Base-by-base conservation (phyloP, 306 rosid genomes). In the Prunus mume region DNA sequence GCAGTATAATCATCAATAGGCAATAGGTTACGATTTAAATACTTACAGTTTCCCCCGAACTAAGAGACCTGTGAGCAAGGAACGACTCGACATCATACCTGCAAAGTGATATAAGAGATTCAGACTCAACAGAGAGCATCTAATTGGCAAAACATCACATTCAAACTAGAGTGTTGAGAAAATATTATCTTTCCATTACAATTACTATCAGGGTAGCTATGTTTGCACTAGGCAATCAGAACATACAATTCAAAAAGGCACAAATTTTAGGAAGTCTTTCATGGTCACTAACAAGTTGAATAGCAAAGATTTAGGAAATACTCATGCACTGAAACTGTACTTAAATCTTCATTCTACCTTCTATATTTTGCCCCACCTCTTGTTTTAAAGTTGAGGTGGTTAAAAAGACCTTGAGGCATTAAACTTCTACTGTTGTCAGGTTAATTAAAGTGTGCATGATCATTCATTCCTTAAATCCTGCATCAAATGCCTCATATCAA, bases 21-120 rank as follows among this genome's bases (percentile, higher is more conserved):
- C 17, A 41, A 43, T 2, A 28, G 20, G 57, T 15, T 60, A 55
- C 32, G 65, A 78, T 49, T 12, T 52, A 54, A 76, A 69, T 20
- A 88, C 97, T 92, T 91, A 92, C 99, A 87, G 95, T 85, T 83
- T 92, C 99, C 41, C 91, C 97, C 2, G 82, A 75, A 85, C 90
- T 78, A 68, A 76, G 82, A 82, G 82, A 83, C 80, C 97, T 85
- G 82, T 89, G 99, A 52, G 86, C 87, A 50, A 92, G 71, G 79
- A 95, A 90, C 72, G 68, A 74, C 22, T 93, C 97, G 30, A 95
- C 96, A 74, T 95, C 99, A 69, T 95, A 95, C 99, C 99, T 95
- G 92, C 80, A 78, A 41, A 66, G 75, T 76, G 85, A 82, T 30
- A 74, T 57, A 62, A 51, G 76, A 62, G 63, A 11, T 47, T 77